Conservation (phyloP, 352 stramenopile genomes). For the Thalassiosira delicatula region DNA sequence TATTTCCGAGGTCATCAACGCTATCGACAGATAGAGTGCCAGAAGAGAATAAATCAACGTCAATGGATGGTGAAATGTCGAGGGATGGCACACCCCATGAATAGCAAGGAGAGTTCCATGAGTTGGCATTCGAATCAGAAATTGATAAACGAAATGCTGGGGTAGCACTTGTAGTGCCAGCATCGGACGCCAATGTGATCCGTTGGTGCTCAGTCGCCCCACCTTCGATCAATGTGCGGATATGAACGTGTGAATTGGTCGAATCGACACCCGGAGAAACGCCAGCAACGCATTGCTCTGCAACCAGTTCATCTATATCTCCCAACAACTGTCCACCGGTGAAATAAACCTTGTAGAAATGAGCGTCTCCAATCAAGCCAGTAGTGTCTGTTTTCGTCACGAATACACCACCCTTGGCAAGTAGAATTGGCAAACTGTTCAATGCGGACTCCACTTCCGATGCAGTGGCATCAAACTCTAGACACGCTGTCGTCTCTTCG, state of each 20-base stretch:
- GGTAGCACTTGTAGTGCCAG: slow-evolving; percentile 64
- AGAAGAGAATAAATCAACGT: slow-evolving; percentile 52
- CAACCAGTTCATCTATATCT: slow-evolving; percentile 85
- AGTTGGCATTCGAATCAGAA: slow-evolving; percentile 51
- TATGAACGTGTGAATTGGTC: slow-evolving; percentile 65
- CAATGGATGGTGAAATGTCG: slow-evolving; percentile 54
- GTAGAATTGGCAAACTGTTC: slow-evolving; percentile 64
- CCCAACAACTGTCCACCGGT: slow-evolving; percentile 86
- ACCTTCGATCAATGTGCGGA: slow-evolving; percentile 85
- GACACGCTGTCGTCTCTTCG: slow-evolving; percentile 68
- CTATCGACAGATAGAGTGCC: slow-evolving; percentile 40
- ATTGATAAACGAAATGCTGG: slow-evolving; percentile 59
- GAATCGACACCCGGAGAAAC: slow-evolving; percentile 53
- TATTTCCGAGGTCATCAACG: slow-evolving; percentile 45
- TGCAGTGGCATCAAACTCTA: slow-evolving; percentile 72
- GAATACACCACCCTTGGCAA: slow-evolving; percentile 54
- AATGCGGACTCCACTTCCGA: slow-evolving; percentile 67
- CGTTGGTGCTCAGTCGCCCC: slow-evolving; percentile 86
- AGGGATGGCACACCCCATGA: slow-evolving; percentile 54
- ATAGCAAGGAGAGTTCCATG: slow-evolving; percentile 64
- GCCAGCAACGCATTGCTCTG: slow-evolving; percentile 43
- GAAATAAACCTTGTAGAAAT: slow-evolving; percentile 94
- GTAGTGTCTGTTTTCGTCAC: slow-evolving; percentile 63
- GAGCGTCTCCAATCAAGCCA: slow-evolving; percentile 76
- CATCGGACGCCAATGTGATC: slow-evolving; percentile 87